These are phyloP conservation scores for Xylaria sp. DNA, from an alignment of 2,329 filamentous ascomycete species.

Conservation along the genomic window DNA sequence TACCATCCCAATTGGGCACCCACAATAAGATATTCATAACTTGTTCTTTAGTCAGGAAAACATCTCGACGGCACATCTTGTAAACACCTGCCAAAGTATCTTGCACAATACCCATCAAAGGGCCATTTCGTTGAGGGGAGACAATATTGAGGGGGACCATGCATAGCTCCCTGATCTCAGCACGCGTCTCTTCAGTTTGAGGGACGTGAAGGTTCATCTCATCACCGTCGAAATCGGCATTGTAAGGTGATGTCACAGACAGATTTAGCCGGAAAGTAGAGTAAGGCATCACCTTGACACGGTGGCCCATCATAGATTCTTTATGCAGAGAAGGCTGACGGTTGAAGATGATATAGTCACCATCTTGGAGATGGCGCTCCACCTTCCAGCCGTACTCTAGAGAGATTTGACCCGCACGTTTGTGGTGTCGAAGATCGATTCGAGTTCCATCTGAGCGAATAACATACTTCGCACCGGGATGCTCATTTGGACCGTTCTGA, in stretches of 20 bases:
- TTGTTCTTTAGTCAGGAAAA: constrained; percentile 88
- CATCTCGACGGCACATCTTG: constrained; percentile 94
- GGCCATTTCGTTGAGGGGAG: constrained; percentile 94
- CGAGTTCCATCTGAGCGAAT: constrained; percentile 92
- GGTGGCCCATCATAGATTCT: constrained; percentile 99
- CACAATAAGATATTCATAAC: constrained; percentile 98
- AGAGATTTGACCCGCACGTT: constrained; percentile 84
- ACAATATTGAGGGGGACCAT: constrained; percentile 99
- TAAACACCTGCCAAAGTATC: constrained; percentile 96
- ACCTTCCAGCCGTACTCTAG: constrained; percentile 99
- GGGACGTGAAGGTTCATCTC: constrained; percentile 99
- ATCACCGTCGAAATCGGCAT: constrained; percentile 99
- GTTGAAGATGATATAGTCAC: constrained; percentile 99
- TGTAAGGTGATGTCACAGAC: constrained; percentile 98
- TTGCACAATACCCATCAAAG: constrained; percentile 99
- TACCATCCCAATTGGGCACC: constrained; percentile 97
- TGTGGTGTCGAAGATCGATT: constrained; percentile 94
- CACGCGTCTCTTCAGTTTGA: constrained; percentile 94
- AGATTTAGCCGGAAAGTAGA: constrained; percentile 98
- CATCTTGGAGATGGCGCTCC: constrained; percentile 93
- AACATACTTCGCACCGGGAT: constrained; percentile 96
- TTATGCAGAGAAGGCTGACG: constrained; percentile 99
- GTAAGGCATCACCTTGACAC: constrained; percentile 97
- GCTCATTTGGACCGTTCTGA: constrained; percentile 91
- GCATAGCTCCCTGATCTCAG: constrained; percentile 92